Conservation (phyloP, 192 early-diverging fungal genomes). For the Umbelopsis vinacea region DNA sequence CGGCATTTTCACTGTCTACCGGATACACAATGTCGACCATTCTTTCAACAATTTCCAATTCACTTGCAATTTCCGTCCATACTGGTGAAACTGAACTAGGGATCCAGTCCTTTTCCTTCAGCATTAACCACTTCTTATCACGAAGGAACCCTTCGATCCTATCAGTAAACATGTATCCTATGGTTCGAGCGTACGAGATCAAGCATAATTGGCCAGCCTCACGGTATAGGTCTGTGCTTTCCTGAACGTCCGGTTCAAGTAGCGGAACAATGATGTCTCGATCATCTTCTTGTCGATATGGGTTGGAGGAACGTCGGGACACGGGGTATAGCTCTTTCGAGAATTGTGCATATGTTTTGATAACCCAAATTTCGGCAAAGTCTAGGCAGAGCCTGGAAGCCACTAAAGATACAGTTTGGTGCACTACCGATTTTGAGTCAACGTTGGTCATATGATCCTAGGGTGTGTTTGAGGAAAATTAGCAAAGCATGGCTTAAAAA, state of each 20-base stretch:
- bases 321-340: conserved; percentile 12
- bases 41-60: conserved; percentile 44
- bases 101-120: not conserved
- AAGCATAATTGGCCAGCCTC: conserved; percentile 13
- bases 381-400: conserved; percentile 43
- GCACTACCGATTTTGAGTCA: not conserved
- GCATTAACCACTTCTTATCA: not conserved
- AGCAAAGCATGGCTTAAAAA: not conserved
- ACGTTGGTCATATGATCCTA: conserved; percentile 2
- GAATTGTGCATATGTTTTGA: conserved; percentile 26
- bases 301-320: conserved; percentile 20
- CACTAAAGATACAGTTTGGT: conserved; percentile 29
- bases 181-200: not conserved
- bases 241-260: not conserved
- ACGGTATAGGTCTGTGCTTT: conserved; percentile 1
- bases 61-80: conserved; percentile 41
- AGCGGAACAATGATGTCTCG: conserved; percentile 18
- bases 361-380: conserved; percentile 36
- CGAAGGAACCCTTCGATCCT: not conserved
- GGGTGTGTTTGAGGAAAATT: conserved; percentile 12
- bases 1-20: conserved; percentile 29
- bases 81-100: conserved; percentile 33
- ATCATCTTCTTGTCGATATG: conserved; percentile 22
- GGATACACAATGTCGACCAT: conserved; percentile 44
- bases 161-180: conserved; percentile 7